Conservation (phyloP, 129 eudicot species). For the Lonicera japonica region DNA sequence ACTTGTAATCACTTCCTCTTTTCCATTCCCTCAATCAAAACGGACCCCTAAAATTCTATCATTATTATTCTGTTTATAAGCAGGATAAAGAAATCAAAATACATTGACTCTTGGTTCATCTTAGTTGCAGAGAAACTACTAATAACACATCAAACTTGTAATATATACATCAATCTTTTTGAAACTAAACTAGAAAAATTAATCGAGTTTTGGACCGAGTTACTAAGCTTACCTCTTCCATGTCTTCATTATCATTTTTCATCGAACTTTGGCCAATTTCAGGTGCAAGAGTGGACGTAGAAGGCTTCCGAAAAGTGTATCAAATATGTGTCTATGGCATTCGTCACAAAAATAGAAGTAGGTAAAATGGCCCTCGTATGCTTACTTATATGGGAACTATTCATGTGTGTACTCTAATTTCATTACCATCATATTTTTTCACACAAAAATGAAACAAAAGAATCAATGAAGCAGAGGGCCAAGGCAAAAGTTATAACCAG, state of each 20-base stretch:
- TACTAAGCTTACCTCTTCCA: constrained; percentile 24
- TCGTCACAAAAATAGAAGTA: constrained; percentile 87
- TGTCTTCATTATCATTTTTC: constrained; percentile 19
- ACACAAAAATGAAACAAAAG: background rate
- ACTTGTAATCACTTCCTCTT: too few relatives aligned
- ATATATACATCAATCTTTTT: constrained; percentile 30
- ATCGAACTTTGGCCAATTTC: constrained; percentile 20
- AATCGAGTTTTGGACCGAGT: constrained; percentile 24
- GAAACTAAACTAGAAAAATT: constrained; percentile 24
- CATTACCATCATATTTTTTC: background rate
- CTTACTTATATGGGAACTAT: too few relatives aligned
- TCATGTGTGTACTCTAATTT: too few relatives aligned
- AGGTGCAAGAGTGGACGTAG: constrained; percentile 62
- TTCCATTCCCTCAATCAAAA: too few relatives aligned
- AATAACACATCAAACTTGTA: constrained; percentile 16
- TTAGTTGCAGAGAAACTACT: constrained; percentile 24
- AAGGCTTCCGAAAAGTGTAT: constrained; percentile 64
- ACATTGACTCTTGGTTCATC: constrained; percentile 23
- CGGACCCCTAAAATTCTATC: background rate
- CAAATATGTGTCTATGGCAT: constrained; percentile 78
- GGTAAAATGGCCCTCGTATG: constrained; percentile 85
- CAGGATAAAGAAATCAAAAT: background rate
- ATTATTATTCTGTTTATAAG: background rate
- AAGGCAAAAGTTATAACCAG: too few relatives aligned
- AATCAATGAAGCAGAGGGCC: background rate